These are phyloP conservation scores for Fonsecaea monophora DNA, from an alignment of 2,329 filamentous ascomycete species.

Conservation along the genomic window DNA sequence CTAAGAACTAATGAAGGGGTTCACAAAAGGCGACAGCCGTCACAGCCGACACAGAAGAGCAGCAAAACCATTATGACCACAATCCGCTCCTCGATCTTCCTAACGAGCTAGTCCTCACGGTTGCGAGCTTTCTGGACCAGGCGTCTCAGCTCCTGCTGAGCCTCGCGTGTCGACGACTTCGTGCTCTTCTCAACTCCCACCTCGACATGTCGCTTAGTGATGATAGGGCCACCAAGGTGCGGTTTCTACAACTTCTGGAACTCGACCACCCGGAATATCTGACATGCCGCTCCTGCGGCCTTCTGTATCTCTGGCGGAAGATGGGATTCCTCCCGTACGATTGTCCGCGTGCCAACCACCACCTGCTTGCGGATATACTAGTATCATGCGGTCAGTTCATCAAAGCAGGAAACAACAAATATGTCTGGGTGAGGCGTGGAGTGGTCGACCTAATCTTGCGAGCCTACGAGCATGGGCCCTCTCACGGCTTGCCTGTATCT, in stretches of 20 bases:
- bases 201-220: constrained; percentile 21
- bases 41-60: constrained; percentile 13
- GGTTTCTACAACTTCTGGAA: constrained; percentile 29
- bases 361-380: constrained; percentile 19
- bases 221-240: constrained; percentile 27
- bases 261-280: constrained; percentile 33
- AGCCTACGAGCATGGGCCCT: constrained; percentile 28
- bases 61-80: constrained; percentile 21
- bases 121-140: constrained; percentile 27
- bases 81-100: constrained; percentile 31
- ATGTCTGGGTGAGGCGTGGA: constrained; percentile 14
- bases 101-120: constrained; percentile 28
- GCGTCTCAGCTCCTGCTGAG: constrained; percentile 29
- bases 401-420: constrained; percentile 10
- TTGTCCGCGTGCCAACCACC: constrained; percentile 27
- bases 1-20: constrained; percentile 26
- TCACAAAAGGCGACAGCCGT: constrained; percentile 22
- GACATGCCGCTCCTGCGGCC: constrained; percentile 28
- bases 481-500: constrained; percentile 26
- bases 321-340: constrained; percentile 16
- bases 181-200: constrained; percentile 26
- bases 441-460: constrained; percentile 31
- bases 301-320: constrained; percentile 29
- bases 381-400: constrained; percentile 22
- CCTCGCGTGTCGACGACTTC: constrained; percentile 31